Base-by-base conservation (phyloP, 371 early-diverging fungal genomes). In the Mucor lusitanicus region DNA sequence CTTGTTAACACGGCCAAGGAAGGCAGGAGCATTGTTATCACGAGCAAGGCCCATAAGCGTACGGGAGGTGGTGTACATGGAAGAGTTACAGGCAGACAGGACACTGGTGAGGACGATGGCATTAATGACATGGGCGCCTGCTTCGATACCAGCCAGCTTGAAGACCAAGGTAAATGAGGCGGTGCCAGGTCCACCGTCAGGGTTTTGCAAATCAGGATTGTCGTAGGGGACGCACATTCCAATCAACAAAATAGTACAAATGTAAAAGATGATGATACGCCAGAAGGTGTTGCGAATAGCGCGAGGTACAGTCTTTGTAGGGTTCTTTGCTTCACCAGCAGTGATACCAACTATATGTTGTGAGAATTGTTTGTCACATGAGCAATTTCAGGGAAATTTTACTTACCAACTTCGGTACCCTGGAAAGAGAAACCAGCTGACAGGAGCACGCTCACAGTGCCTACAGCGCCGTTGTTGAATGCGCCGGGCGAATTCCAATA, bases 391-490 rank as follows among this genome's bases (percentile, higher is more conserved):
- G 48, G 19, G 48, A 17, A 25, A 54, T 30, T n/a, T 46, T 15
- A 61, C 59, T 60, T 80, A 77, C 78, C 82, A 65, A 91, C 74
- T 75, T 90, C 93, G 1, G 93, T 92, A 25, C 94, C 96, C 48
- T 94, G 93, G 84, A 92, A 94, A 40, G 91, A 86, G 70, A 91
- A 95, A 65, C 92, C 94, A 25, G 90, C 91, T 60, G 90, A 74
- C 57, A 93, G 71, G 69, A 92, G 85, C 25, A 91, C 87, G 69
- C 88, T 83, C 54, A 93, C 72, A 32, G 90, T 78, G 17, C 91
- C 92, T 30, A 91, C 74, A 33, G 85, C 91, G 58, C 90, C 89
- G 58, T 89, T 87, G 69, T 90, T 90, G 50, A 94, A 93, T 6
- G 93, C 94, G 21, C 92, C 95, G 5, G 84, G 85, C 59, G 83